Conservation (phyloP, 257 asterid genomes). For the Marsdenia floribunda region DNA sequence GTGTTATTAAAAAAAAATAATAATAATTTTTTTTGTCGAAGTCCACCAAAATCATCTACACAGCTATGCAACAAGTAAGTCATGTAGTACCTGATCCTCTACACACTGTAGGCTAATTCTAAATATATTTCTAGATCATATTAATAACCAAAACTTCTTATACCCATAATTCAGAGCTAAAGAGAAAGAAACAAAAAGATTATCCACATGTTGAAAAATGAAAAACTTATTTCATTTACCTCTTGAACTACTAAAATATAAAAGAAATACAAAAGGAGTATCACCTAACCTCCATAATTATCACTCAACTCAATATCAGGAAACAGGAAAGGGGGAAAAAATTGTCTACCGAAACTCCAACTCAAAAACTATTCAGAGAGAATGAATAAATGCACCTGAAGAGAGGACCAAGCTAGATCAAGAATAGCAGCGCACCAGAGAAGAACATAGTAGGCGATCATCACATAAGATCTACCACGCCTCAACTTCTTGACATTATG, state of each 20-base stretch:
- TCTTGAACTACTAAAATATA: not conserved
- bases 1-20: too few species aligned
- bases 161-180: not conserved
- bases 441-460: conserved; percentile 77
- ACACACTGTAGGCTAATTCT: not conserved
- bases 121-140: not conserved
- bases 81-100: not conserved
- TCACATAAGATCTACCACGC: conserved; percentile 63
- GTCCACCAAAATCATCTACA: too few species aligned
- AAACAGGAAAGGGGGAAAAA: not conserved
- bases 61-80: not conserved
- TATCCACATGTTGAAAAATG: not conserved
- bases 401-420: conserved; percentile 71
- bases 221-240: not conserved
- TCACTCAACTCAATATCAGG: not conserved
- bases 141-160: not conserved
- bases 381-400: conserved; percentile 51
- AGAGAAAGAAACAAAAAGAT: not conserved
- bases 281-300: not conserved
- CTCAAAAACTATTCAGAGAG: not conserved
- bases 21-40: too few species aligned
- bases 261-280: not conserved
- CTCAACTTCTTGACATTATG: conserved; percentile 71
- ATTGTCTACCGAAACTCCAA: not conserved
- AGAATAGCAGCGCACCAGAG: conserved; percentile 74